Evolutionary conservation across 257 asterid species (phyloP), one percentile per base, ranked within the genome.

Genomic region (Fraxinus americana): DNA sequence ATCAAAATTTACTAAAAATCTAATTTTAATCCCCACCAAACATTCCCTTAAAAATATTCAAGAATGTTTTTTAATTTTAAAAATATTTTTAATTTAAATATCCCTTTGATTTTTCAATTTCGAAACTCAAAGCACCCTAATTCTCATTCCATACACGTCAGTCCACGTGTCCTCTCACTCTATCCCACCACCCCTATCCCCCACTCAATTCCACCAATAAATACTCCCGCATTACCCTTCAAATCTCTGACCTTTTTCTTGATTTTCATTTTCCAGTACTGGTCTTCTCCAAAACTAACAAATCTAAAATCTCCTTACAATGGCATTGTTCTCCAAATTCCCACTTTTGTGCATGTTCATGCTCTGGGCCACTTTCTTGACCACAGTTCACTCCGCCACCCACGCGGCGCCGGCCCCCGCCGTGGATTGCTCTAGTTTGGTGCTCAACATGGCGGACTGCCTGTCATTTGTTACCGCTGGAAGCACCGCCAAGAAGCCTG

Each of bases 371-470:
- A 4, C 69, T 63, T 27, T 63, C 1, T 10, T 4, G 19, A 63
- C 17, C 69, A 8, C 29, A 19, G 13, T 19, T 79, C 79, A 63
- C 39, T 25, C 69, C 69, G 91, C 97, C 21, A 80, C 82, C 66
- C 84, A 63, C 13, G 35, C 88, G 2, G 96, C 98, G 38, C 97
- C 98, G 29, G 88, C 96, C 1, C 94, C 98, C 30, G 91, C 94
- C 13, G 94, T 43, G 34, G 98, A 92, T 77, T 94, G 97, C 80
- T 76, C 93, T 16, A 85, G 83, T 74, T 63, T 94, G 81, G 87
- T 91, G 0, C 59, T 91, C 21, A 77, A 82, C 79, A 82, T 94
- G 95, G 96, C 91, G 13, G 99, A 90, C 73, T 94, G 99, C 27
- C 75, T 94, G 36, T 84, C 99, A 0, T 94, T 67, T 66, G 98